Evolutionary conservation across 2,329 filamentous ascomycete species (phyloP).

Genomic region (Neospermospora avenae): DNA sequence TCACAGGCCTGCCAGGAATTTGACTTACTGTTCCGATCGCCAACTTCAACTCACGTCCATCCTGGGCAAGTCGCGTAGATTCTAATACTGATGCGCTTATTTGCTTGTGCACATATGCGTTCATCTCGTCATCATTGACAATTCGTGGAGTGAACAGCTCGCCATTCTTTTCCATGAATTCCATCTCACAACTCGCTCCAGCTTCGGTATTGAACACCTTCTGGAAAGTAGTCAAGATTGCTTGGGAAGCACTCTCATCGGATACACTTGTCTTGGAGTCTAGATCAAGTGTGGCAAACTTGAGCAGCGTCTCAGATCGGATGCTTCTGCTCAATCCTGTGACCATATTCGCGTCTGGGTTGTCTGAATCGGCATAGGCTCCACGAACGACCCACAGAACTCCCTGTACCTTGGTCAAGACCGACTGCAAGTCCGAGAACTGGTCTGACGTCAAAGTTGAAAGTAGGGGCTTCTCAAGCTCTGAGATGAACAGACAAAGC

Average conservation of each 20-base stretch:
- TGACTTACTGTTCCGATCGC: constrained; percentile 18
- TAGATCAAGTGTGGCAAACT: constrained; percentile 31
- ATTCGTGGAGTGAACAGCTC: constrained; percentile 31
- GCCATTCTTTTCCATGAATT: constrained; percentile 28
- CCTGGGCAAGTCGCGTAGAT: constrained; percentile 19
- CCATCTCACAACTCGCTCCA: constrained; percentile 24
- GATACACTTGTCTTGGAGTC: constrained; percentile 34
- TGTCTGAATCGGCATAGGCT: constrained; percentile 37
- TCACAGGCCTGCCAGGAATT: not conserved
- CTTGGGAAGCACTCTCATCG: constrained; percentile 27
- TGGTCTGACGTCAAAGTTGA: constrained; percentile 40
- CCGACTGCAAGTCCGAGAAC: constrained; percentile 42
- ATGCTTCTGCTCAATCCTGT: constrained; percentile 31
- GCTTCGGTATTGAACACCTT: constrained; percentile 17
- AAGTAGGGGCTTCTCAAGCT: constrained; percentile 38
- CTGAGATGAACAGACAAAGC: constrained; percentile 46
- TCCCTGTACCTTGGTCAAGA: constrained; percentile 39
- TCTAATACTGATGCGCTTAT: constrained; percentile 20
- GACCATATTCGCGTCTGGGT: constrained; percentile 31
- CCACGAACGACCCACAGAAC: constrained; percentile 49
- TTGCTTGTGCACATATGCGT: constrained; percentile 28
- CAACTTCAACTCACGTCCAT: constrained; percentile 25
- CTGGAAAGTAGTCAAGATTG: constrained; percentile 23
- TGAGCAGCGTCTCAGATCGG: constrained; percentile 28
- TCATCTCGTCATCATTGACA: constrained; percentile 31